A percentile compares a stretch with the other conserved stretches of the same genome.
These are phyloP conservation scores for Clavariopsis aquatica DNA, from an alignment of 495 filamentous ascomycete species.

Conservation along the genomic window DNA sequence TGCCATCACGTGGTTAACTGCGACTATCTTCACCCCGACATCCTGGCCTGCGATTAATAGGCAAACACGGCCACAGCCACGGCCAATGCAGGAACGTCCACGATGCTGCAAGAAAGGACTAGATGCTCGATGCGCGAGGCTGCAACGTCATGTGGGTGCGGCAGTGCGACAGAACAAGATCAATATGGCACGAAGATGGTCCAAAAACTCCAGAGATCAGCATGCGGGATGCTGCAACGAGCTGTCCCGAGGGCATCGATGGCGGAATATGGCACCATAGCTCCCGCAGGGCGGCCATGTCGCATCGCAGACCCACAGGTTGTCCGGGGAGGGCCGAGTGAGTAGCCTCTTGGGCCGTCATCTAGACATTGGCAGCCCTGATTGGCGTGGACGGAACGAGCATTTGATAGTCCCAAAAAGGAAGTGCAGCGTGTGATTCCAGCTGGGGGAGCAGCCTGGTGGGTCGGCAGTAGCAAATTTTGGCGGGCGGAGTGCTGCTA, in stretches of 20 bases:
- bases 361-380: background rate
- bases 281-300: background rate
- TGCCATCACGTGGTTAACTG: background rate
- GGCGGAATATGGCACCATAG: slow-evolving; percentile 11
- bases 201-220: background rate
- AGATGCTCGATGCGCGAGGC: background rate
- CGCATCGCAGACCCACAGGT: background rate
- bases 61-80: background rate
- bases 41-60: background rate
- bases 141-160: background rate
- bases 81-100: background rate
- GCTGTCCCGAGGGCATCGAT: background rate
- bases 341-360: background rate
- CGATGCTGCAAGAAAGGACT: background rate
- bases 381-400: background rate
- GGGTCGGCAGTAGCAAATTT: background rate
- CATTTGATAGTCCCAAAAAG: background rate
- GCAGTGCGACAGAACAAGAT: background rate
- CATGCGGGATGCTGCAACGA: background rate
- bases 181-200: background rate
- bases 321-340: background rate
- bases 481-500: background rate
- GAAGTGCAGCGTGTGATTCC: background rate
- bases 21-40: background rate
- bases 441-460: background rate